phyloP scores from a whole-genome alignment of 2,329 filamentous ascomycete species.

The Camillea tinctor region DNA sequence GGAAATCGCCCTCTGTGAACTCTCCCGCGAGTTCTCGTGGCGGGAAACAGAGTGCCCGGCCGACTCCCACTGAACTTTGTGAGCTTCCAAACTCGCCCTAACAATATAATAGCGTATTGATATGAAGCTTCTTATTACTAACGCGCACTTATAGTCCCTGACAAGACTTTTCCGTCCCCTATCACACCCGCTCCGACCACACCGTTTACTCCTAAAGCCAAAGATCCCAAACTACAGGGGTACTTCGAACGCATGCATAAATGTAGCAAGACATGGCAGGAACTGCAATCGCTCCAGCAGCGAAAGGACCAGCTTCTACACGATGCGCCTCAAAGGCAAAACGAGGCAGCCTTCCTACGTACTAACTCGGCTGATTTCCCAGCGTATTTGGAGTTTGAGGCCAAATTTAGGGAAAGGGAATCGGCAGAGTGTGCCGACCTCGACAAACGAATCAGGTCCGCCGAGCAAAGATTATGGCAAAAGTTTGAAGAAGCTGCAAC shows the following conservation, averaged over 20 bases:
- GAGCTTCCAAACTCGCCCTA: conserved; percentile 5
- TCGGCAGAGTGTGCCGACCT: conserved; percentile 11
- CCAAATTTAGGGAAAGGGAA: conserved; percentile 14
- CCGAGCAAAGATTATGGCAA: conserved; percentile 14
- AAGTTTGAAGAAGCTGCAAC: conserved; percentile 20
- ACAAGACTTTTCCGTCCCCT: conserved; percentile 3
- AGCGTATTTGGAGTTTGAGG: conserved; percentile 20
- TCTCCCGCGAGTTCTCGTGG: conserved; percentile 14
- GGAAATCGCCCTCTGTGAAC: conserved; percentile 5
- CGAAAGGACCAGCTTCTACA: conserved; percentile 5
- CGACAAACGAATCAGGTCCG: conserved; percentile 12
- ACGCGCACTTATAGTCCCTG: conserved; percentile 1
- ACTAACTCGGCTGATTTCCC: conserved; percentile 20
- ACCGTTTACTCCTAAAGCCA: conserved; percentile 16
- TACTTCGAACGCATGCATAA: conserved; percentile 4
- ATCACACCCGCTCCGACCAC: neutral
- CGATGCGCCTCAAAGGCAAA: conserved; percentile 7
- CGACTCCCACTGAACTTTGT: conserved; percentile 18
- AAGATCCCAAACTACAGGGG: conserved; percentile 25
- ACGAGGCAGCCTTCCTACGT: conserved; percentile 7
- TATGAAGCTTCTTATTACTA: conserved; percentile 1
- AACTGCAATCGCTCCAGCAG: conserved; percentile 8
- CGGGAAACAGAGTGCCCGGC: conserved; percentile 5
- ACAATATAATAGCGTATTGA: neutral
- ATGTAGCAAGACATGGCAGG: conserved; percentile 9